phyloP scores from a whole-genome alignment of 768 basidiomycete genomes.

The Psilocybe subaeruginosa region DNA sequence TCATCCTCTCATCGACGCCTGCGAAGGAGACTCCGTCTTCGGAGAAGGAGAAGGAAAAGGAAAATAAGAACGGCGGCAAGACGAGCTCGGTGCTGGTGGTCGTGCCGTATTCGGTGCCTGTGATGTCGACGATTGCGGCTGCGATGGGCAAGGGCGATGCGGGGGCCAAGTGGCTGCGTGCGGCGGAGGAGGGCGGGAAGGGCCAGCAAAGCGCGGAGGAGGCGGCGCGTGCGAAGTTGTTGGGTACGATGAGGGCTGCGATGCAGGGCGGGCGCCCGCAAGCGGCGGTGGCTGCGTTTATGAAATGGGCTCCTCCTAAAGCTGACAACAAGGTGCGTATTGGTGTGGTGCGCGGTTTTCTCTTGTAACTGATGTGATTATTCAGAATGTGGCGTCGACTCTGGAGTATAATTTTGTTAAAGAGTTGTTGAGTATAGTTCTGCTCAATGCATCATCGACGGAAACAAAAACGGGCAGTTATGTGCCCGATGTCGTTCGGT shows the following conservation, averaged over 20 bases:
- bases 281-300: slow-evolving; percentile 61
- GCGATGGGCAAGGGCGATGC: slow-evolving; percentile 58
- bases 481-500: slow-evolving; percentile 56
- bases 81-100: slow-evolving; percentile 58
- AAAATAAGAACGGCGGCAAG: slow-evolving; percentile 3
- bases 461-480: slow-evolving; percentile 33
- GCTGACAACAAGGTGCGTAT: slow-evolving; percentile 23
- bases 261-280: slow-evolving; percentile 48
- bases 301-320: slow-evolving; percentile 49
- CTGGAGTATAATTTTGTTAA: slow-evolving; percentile 59
- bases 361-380: not conserved
- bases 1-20: slow-evolving; percentile 46
- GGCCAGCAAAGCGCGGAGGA: slow-evolving; percentile 17
- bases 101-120: slow-evolving; percentile 57
- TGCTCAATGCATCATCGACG: slow-evolving; percentile 42
- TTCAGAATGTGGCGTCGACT: not conserved
- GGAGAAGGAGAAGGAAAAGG: slow-evolving; percentile 9
- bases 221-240: slow-evolving; percentile 29
- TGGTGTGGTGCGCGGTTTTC: too few relatives aligned
- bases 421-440: slow-evolving; percentile 52
- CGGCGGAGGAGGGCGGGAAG: not conserved
- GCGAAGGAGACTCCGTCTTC: slow-evolving; percentile 20
- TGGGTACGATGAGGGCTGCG: slow-evolving; percentile 39
- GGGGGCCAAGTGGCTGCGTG: slow-evolving; percentile 47
- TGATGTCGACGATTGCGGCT: slow-evolving; percentile 61